These are phyloP conservation scores for Xanthoparmelia taractica DNA, from an alignment of 495 filamentous ascomycete species.

Conservation along the genomic window DNA sequence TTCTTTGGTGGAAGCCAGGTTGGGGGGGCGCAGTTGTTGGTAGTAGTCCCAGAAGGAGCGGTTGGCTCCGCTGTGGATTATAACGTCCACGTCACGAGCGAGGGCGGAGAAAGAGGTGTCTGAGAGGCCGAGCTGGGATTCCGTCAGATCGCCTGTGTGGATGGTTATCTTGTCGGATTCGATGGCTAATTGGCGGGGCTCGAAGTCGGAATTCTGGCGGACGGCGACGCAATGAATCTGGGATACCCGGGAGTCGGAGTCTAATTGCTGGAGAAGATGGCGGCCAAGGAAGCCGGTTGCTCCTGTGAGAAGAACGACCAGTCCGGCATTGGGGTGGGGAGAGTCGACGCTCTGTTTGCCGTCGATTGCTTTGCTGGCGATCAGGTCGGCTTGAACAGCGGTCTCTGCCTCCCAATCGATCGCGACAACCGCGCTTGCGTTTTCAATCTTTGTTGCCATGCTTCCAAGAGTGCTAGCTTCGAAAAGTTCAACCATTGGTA, in stretches of 20 bases:
- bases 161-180: background rate
- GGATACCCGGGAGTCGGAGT: slow-evolving; percentile 1
- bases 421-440: slow-evolving; percentile 10
- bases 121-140: slow-evolving; percentile 32
- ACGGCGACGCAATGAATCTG: slow-evolving; percentile 34
- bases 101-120: slow-evolving; percentile 23
- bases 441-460: slow-evolving; percentile 30
- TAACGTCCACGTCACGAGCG: slow-evolving; percentile 27
- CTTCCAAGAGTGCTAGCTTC: slow-evolving; percentile 30
- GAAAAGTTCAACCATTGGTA: slow-evolving; percentile 29
- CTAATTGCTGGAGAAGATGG: slow-evolving; percentile 8
- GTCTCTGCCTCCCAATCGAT: slow-evolving; percentile 34
- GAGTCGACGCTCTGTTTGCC: background rate
- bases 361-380: slow-evolving; percentile 3
- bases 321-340: slow-evolving; percentile 8
- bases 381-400: background rate
- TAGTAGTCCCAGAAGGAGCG: slow-evolving; percentile 40
- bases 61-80: slow-evolving; percentile 42
- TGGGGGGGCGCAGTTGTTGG: slow-evolving; percentile 28
- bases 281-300: slow-evolving; percentile 14
- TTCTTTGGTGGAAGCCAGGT: slow-evolving; percentile 35
- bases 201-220: slow-evolving; percentile 11
- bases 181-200: background rate
- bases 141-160: slow-evolving; percentile 33
- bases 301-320: slow-evolving; percentile 10